phyloP scores from a whole-genome alignment of 306 rosid genomes.

The Trifolium pratense region DNA sequence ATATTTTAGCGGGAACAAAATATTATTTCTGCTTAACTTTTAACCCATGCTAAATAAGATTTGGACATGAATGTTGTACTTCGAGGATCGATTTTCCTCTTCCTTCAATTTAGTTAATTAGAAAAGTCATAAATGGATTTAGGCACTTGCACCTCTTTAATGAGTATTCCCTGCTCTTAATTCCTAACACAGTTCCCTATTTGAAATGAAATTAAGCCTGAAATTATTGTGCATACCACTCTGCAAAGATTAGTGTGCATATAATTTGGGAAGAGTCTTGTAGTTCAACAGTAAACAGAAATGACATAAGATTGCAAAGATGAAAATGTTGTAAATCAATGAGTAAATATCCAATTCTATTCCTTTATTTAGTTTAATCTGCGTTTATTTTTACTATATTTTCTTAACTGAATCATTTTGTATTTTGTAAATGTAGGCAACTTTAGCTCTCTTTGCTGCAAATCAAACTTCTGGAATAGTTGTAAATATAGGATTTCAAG shows the following conservation, averaged over 20 bases:
- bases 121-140: slow-evolving; percentile 19
- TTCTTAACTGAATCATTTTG: slow-evolving; percentile 24
- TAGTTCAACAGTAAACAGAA: background rate
- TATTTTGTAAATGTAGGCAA: slow-evolving; percentile 68
- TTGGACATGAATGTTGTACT: slow-evolving; percentile 14
- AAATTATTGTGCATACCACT: background rate
- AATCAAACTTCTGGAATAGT: slow-evolving; percentile 84
- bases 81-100: slow-evolving; percentile 31
- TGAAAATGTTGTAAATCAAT: background rate
- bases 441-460: slow-evolving; percentile 87
- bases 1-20: background rate
- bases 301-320: background rate
- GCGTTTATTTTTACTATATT: slow-evolving; percentile 26
- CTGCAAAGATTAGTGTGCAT: background rate
- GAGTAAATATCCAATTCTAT: background rate
- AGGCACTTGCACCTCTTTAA: slow-evolving; percentile 4
- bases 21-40: background rate
- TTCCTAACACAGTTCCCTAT: background rate
- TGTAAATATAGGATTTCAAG: slow-evolving; percentile 92
- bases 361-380: background rate
- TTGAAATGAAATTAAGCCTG: background rate
- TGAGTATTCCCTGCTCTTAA: background rate
- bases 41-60: slow-evolving; percentile 2
- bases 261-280: background rate
- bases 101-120: slow-evolving; percentile 24